phyloP scores from a whole-genome alignment of 179 eudicot species.

The Carnegiea gigantea region DNA sequence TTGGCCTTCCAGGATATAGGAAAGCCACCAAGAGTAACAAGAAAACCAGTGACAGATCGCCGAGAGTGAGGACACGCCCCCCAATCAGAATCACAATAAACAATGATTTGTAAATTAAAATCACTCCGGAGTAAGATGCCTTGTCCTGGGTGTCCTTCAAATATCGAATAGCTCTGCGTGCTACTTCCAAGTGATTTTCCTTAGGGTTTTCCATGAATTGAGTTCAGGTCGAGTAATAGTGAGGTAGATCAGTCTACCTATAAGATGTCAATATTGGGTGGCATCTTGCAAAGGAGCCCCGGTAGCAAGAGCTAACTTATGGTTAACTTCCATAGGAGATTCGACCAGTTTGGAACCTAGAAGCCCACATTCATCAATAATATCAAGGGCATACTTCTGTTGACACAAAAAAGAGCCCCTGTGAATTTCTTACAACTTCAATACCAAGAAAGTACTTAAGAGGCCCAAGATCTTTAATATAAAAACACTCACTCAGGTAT shows the following conservation, averaged over 20 bases:
- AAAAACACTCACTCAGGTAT: background rate
- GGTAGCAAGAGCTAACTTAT: background rate
- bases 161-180: background rate
- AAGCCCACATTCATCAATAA: background rate
- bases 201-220: background rate
- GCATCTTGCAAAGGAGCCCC: background rate
- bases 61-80: background rate
- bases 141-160: background rate
- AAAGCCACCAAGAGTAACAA: too few species aligned
- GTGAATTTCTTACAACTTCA: too few species aligned
- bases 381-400: background rate
- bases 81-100: background rate
- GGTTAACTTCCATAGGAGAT: background rate
- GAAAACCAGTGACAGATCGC: too few species aligned
- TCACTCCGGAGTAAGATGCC: background rate
- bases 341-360: background rate
- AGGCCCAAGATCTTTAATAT: background rate
- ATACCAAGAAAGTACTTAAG: too few species aligned
- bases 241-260: background rate
- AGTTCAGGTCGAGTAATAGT: background rate
- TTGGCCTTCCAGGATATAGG: too few species aligned
- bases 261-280: background rate
- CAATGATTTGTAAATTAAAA: background rate
- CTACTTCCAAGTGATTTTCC: background rate
- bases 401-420: background rate